Evolutionary conservation across 2,329 filamentous ascomycete genomes (phyloP).

Genomic region (Epichloe glyceriae): DNA sequence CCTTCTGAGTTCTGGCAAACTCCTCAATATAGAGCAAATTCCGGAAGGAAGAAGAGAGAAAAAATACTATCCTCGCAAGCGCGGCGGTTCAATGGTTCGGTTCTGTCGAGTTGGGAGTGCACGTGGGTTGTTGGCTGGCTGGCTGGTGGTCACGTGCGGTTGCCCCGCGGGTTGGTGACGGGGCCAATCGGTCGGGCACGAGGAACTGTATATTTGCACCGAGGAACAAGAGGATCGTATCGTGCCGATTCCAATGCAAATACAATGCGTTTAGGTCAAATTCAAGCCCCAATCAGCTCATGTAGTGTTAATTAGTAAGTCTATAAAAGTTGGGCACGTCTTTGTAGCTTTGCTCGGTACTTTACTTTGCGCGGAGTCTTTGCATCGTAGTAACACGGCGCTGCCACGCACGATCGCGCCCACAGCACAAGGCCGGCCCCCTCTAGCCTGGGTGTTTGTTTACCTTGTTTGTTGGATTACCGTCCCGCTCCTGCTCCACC

Average conservation of each 20-base stretch:
- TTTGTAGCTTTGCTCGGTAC: neutral
- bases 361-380: too few species aligned
- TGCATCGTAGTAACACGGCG: neutral
- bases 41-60: neutral
- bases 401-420: neutral
- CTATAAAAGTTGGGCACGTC: neutral
- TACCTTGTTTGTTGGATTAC: neutral
- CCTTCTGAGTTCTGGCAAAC: too few species aligned
- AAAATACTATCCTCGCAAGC: neutral
- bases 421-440: neutral
- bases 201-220: too few species aligned
- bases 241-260: too few species aligned
- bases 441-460: neutral
- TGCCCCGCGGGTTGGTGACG: conserved; percentile 8
- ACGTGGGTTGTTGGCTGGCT: conserved; percentile 21
- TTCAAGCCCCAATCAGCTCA: too few species aligned
- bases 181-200: too few species aligned
- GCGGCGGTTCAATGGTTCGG: neutral
- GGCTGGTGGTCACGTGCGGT: conserved; percentile 16
- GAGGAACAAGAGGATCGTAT: too few species aligned
- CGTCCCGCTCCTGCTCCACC: neutral
- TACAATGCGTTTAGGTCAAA: too few species aligned
- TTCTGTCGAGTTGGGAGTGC: conserved; percentile 7
- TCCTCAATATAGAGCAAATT: too few species aligned
- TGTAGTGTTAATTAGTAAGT: neutral